Evolutionary conservation across 225 moss, liverwort and hornwort genomes (phyloP).

Genomic region (Climacium dendroides): DNA sequence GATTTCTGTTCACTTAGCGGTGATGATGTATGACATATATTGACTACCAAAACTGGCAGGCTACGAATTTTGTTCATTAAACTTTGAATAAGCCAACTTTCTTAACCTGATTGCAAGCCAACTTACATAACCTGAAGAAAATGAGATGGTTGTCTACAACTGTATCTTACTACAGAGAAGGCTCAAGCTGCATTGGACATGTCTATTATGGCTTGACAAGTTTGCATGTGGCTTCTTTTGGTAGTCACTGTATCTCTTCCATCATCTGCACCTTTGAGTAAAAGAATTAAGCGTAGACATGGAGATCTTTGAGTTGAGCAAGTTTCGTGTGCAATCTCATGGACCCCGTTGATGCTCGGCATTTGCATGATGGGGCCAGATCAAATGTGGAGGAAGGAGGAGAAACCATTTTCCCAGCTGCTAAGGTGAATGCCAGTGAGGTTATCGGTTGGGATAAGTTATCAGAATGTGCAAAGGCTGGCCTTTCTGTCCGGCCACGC

Average conservation of each 20-base stretch:
- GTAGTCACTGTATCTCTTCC: background rate
- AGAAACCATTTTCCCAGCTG: constrained; percentile 76
- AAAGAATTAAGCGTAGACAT: background rate
- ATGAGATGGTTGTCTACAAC: background rate
- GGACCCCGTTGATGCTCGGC: background rate
- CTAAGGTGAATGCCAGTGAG: constrained; percentile 42
- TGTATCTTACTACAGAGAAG: background rate
- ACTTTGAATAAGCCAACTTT: background rate
- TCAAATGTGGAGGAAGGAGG: constrained; percentile 83
- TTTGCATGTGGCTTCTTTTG: background rate
- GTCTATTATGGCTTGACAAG: background rate
- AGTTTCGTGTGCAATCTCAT: background rate
- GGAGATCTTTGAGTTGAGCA: background rate
- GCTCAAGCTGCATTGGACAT: background rate
- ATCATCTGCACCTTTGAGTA: background rate
- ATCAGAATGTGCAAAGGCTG: constrained; percentile 67
- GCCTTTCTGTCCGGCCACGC: constrained; percentile 62
- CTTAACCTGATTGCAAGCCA: background rate
- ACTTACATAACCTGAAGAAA: background rate
- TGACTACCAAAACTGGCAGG: background rate
- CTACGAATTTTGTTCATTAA: background rate
- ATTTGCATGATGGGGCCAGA: constrained; percentile 17
- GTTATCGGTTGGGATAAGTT: constrained; percentile 46
- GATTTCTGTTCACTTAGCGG: background rate
- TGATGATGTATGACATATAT: background rate